These are phyloP conservation scores for Vigna mungo DNA, from an alignment of 306 rosid genomes.

Conservation along the genomic window DNA sequence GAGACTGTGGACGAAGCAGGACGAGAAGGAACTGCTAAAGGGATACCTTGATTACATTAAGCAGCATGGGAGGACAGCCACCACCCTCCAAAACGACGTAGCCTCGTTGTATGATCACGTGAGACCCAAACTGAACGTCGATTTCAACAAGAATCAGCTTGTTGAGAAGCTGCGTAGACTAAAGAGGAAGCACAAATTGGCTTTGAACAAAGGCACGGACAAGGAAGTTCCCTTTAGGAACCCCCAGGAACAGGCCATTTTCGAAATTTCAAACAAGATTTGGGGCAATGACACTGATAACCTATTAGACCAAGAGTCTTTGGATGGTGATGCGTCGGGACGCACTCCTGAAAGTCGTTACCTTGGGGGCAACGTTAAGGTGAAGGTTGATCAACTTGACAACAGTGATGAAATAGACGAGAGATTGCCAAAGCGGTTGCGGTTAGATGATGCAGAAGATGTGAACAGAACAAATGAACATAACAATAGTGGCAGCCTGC, in stretches of 20 bases:
- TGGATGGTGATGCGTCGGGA: conserved; percentile 49
- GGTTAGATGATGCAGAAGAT: conserved; percentile 31
- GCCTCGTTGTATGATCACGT: conserved; percentile 45
- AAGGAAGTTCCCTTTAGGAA: conserved; percentile 62
- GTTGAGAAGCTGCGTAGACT: conserved; percentile 61
- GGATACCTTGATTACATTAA: conserved; percentile 50
- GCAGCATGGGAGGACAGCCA: conserved; percentile 26
- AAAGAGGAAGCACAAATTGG: conserved; percentile 76
- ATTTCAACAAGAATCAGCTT: conserved; percentile 43
- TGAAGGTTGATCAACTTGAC: conserved; percentile 51
- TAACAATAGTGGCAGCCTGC: conserved; percentile 14
- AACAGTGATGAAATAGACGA: conserved; percentile 38
- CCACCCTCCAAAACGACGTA: conserved; percentile 51
- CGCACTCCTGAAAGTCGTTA: conserved; percentile 39
- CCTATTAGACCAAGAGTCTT: conserved; percentile 33
- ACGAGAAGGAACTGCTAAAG: conserved; percentile 47
- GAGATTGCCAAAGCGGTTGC: conserved; percentile 43
- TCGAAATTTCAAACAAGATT: conserved; percentile 84
- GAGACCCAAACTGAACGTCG: conserved; percentile 34
- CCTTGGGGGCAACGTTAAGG: conserved; percentile 35
- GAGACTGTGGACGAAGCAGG: conserved; percentile 58
- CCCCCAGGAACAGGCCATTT: conserved; percentile 76
- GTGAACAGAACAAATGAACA: conserved; percentile 23
- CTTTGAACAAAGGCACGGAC: conserved; percentile 54
- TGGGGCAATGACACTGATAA: conserved; percentile 58